Evolutionary conservation across 345 rosid species (phyloP), one percentile per base, ranked within the genome.

Genomic region (Gossypium turneri): DNA sequence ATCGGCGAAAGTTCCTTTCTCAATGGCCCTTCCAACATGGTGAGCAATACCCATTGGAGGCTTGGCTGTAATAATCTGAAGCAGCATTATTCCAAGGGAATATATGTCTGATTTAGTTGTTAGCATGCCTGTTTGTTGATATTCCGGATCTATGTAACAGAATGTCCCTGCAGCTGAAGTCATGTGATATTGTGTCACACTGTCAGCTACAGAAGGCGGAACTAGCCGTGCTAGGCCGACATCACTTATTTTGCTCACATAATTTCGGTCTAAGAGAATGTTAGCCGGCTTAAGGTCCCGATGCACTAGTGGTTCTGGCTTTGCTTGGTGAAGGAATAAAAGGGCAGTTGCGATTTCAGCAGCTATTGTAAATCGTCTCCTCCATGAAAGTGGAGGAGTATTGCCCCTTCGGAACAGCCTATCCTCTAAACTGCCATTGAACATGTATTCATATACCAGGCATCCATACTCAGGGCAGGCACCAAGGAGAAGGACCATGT

Each of bases 231-330:
- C 98, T 4, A 94, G 92, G 76, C 98, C 97, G 64, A 92, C 97
- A 75, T 94, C 98, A 73, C 97, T 89, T 41, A 94, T 94, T 85
- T 94, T 94, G 90, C 93, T 89, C 77, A 88, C 90, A 55, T 79
- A 94, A 78, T 94, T 90, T 25, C 84, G 81, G 82, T 94, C 97
- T 72, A 94, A 25, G 59, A 94, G 97, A 81, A 94, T 94, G 83
- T 92, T 92, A 9, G 98, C 98, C 2, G 98, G 98, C 78, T 94
- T 94, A 41, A 94, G 87, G 74, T 92, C 98, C 20, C 97, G 88
- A 63, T 92, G 98, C 74, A 94, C 98, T 3, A 94, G 84, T n/a
- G 98, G 98, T 77, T 94, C 98, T 53, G 97, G 97, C 84, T 92
- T 94, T 29, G 98, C 84, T 81, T 94, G 97, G 83, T 94, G 98